Evolutionary conservation across 148 eudicot species (phyloP), one percentile per base, ranked within the genome.

Genomic region (Agrostemma githago): DNA sequence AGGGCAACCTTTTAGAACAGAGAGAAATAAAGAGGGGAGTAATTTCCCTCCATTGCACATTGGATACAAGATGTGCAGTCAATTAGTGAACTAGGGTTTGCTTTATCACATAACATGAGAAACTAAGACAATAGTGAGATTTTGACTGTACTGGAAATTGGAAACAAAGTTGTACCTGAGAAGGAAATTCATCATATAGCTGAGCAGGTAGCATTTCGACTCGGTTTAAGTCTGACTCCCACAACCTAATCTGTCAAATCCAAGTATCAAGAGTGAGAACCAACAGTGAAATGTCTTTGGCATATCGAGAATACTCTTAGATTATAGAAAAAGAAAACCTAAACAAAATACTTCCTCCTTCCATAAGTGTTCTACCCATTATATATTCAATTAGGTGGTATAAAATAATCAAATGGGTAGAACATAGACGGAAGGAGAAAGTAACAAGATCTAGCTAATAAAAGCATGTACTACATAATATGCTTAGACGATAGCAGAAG

Each of bases 151-250:
- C 46, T 3, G 8, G 21, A 67, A 42, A 67, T 14, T 8, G 12
- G 9, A 42, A n/a, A 44, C 4, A n/a, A 66, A 8, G 34, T 10
- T 43, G 38, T 59, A 72, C 98, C 87, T 76, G 82, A 5, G 98
- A 85, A 21, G 96, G 88, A 73, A 91, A 94, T 72, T 87, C 96
- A 53, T 91, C 98, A 77, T 82, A 85, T 20, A 87, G 79, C 84
- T 87, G 88, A 59, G 97, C 90, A 57, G 88, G 87, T 56, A 85
- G 53, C 85, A 83, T 85, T 82, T 91, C 98, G 65, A 92, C 96
- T 79, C 98, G 83, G 48, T 94, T 94, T 81, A 87, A 71, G 83
- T 91, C 97, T 5, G 98, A 87, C 83, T 94, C 97, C 98, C 98
- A 94, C 77, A 94, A 78, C 81, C 98, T 86, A 63, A 94, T 87